Evolutionary conservation across 345 rosid species (phyloP), one percentile per base, ranked within the genome.

Genomic region (Dovyalis caffra): DNA sequence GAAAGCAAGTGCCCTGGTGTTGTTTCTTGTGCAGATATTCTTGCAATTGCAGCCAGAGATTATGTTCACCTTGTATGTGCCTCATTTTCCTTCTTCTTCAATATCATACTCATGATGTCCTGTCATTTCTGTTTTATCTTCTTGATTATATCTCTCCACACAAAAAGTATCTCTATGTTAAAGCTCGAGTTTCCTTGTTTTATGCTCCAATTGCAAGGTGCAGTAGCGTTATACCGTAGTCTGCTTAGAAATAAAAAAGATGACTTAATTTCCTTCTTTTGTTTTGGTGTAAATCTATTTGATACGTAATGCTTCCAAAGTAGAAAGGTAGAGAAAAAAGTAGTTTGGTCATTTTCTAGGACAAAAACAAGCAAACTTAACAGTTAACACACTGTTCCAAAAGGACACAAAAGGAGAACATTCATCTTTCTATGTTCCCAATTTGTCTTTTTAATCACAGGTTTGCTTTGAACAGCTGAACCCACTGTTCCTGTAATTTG

Each of bases 21-120:
- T 62, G 96, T 94, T 51, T 94, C 98, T 33, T 92, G 98, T 74
- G 88, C 98, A 34, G 94, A 93, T 75, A 91, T 93, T 77, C 96
- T 92, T 37, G 93, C 97, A 35, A 85, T 94, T 40, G 89, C 96
- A 18, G 90, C 97, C 74, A 85, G 98, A 83, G 97, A 94, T 82
- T 94, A 74, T 79, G 82, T 85, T 80, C 92, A 85, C 79, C 45
- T 89, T 87, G 95, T 89, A 73, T 68, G 77, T 38, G 31, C 23
- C 33, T 18, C 20, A 18, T 58, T 16, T 40, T 28, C 58, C 47
- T 28, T 23, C 47, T 33, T 23, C 21, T 77, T 64, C 3, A 56
- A 4, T 10, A 66, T n/a, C 32, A 15, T 29, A 1, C n/a, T 8
- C 14, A 63, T 43, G 20, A 57, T 47, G 25, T 58, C 34, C 31